Evolutionary conservation across 176 grass and related monocot genomes (phyloP), one percentile per base, ranked within the genome.

Genomic region (Triticum monococcum): DNA sequence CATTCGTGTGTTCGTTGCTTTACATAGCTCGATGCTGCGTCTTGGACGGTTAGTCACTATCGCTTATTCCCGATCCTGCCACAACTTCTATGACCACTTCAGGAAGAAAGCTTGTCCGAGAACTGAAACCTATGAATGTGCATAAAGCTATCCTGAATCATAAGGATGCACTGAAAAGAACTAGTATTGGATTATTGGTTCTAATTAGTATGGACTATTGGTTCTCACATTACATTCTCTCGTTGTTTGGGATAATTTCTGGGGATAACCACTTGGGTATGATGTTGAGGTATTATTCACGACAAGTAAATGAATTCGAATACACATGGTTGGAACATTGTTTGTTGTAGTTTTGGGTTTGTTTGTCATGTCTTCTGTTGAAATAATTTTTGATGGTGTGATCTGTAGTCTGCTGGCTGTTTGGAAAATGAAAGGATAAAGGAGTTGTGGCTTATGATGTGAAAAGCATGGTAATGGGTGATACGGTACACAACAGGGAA

Each of bases 1-100:
- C 77, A 95, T 93, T 71, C 86, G 91, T 16, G 81, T 87, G 77
- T 98, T 98, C n/a, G 81, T 98, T 89, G 91, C 91, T 83, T 94
- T 98, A 73, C 91, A 98, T 87, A 89, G 77, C 63, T 98, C 93
- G 69, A 98, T 98, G 96, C 63, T 91, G 65, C 77, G 83, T 31
- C 91, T 93, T 81, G 69, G 86, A 86, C 81, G 96, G 96, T 98
- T 88, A 93, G 89, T 87, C 30, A 3, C 12, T 28, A 65, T 22
- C 79, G 62, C 56, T 33, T 72, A 59, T 64, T 82, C 67, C 75
- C 20, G 4, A 59, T 82, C 62, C 59, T 28, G 5, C 68, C 40
- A 80, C 25, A 56, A 63, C 72, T 43, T 80, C 28, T 75, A 17
- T 84, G 74, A 32, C 41, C 38, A 60, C 20, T 84, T 36, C 62